Evolutionary conservation across 495 filamentous ascomycete species (phyloP), one percentile per base, ranked within the genome.

Genomic region (Penicillium cinerascens): DNA sequence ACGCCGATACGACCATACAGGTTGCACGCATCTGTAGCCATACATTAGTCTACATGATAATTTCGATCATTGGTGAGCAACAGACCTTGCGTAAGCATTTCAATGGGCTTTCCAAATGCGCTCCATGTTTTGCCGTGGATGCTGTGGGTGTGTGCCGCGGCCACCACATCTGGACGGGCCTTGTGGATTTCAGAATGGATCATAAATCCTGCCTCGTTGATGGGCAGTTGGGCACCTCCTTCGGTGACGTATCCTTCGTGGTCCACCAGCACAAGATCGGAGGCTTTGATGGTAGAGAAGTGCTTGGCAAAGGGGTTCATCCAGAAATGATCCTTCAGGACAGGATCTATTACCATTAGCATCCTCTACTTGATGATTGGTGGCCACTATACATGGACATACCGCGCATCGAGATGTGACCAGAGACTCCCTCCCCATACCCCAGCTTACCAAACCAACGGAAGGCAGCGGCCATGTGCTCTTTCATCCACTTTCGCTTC

Each of bases 401-500:
- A 74, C 72, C 74, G 52, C 74, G 61, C 62, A 81, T 74, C 23
- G 68, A 81, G 50, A 81, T 82, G 60, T 87, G 84, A 2, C 84
- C 82, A 10, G 84, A 84, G 40, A 87, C 78, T 4, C 86, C 86
- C 56, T 88, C 86, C 46, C 83, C 84, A 57, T 87, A 88, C 6
- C 85, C 85, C 27, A 81, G 70, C 52, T 83, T 83, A 13, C 83
- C 85, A 56, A 88, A 89, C 63, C 84, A 78, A 4, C 84, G 79
- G 59, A 85, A 89, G n/a, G 84, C 86, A 48, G 83, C 84, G 0
- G 85, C 85, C 63, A 88, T 81, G 48, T 85, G 83, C 60, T 87
- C 82, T 54, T 86, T 89, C 55, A 86, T 78, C 74, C 84, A 87
- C 51, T 83, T 61, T 17, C 87, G 78, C 63, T 87, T 78, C 36